phyloP scores from a whole-genome alignment of 2,329 filamentous ascomycete species.

The Rosellinia necatrix region DNA sequence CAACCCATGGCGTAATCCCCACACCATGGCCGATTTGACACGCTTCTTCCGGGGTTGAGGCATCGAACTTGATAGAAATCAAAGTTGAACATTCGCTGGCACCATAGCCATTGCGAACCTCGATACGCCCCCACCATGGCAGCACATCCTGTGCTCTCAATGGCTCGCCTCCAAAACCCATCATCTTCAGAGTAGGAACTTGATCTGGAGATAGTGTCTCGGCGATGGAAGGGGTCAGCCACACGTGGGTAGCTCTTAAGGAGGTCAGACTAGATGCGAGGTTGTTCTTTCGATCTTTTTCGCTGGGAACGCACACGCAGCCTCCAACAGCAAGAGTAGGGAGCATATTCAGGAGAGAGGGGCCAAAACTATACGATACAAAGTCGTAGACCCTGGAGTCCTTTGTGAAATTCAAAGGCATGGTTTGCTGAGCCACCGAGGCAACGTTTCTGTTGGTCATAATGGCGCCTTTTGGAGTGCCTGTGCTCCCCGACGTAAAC shows the following conservation, averaged over 20 bases:
- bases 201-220: neutral
- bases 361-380: conserved; percentile 5
- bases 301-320: conserved; percentile 5
- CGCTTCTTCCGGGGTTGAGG: neutral
- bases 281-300: neutral
- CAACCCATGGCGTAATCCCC: neutral
- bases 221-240: neutral
- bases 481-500: conserved; percentile 16
- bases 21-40: neutral
- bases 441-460: conserved; percentile 8
- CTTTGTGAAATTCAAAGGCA: neutral
- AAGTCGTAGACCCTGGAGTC: conserved; percentile 7
- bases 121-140: neutral
- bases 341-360: neutral
- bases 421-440: neutral
- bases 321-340: neutral
- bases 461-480: conserved; percentile 6
- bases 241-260: neutral
- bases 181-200: neutral
- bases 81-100: neutral
- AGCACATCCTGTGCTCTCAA: neutral
- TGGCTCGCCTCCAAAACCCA: neutral
- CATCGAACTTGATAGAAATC: too few species aligned
- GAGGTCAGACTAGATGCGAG: neutral
- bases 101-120: neutral